Evolutionary conservation across 805 yeast species (phyloP), one percentile per base, ranked within the genome.

Genomic region (Kodamaea fukazawae): DNA sequence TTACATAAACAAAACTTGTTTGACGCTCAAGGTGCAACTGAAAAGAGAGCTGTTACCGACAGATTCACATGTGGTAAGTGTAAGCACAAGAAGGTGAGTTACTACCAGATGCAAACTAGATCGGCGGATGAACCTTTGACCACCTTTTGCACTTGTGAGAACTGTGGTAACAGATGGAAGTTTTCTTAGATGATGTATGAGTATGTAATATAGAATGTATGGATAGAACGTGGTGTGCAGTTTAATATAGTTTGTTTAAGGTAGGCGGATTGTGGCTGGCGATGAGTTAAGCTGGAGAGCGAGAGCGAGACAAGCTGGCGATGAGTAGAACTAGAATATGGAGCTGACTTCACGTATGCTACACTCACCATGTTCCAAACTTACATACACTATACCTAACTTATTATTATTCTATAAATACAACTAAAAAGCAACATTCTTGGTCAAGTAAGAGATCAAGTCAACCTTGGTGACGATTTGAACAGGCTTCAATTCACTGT

Each of bases 81-180:
- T 77, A 93, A 91, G 66, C 91, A 89, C 61, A 89, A 90, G 75
- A 89, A 88, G 71, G 99, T 93, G 30, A 85, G 95, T 52, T 93
- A 93, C 63, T 91, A 90, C 65, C 99, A 93, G 69, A 77, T 93
- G 83, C 99, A 93, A 72, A 93, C 99, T 25, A 76, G 99, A 65
- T 86, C 96, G 42, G 99, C 99, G 13, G 99, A 93, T 78, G 99
- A 93, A 66, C 99, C 99, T 44, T 76, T 93, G 55, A 93, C 99
- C 6, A 93, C 99, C 1, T 93, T 93, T 61, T 93, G 99, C 71
- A 90, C 96, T 3, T 93, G 99, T 70, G 97, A 90, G 57, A 87
- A 79, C 49, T 93, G 99, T 70, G 98, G 98, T 47, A 88, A 93
- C 58, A 79, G 98, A 63, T 93, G 99, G 99, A 93, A 93, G 65